Base-by-base conservation (phyloP, 2,329 filamentous ascomycete genomes). In the Ascocoryne sarcoides region DNA sequence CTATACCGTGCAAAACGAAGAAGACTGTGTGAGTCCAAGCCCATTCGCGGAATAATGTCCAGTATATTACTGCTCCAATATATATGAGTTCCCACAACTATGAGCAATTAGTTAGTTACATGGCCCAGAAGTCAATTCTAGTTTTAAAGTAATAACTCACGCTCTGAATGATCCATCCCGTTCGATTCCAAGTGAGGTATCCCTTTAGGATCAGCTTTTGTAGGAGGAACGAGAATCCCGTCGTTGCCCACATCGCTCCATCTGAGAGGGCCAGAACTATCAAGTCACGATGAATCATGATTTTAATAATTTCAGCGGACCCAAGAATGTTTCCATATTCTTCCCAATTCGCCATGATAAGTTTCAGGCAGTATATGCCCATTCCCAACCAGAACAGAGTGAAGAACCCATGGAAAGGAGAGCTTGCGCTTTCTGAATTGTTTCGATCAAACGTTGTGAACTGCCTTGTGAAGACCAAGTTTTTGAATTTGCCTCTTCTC, bases 1-100 rank as follows among this genome's bases (percentile, higher is more conserved):
- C 75, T 40, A 89, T 64, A 10, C 77, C 77, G 55, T 89, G 83
- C 14, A 89, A 65, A 8, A 84, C 77, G 37, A 85, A 83, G 59
- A 84, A 87, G 14, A 87, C 79, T 2, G 82, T 85, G 54, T 87
- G 84, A 10, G 84, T 85, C 84, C 84, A 89, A 1, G 83, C 81
- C 84, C 84, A 90, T 37, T 86, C 75, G 4, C 83, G 71, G 54
- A 78, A 71, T 36, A 82, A 70, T 0, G 82, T 81, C 65, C 82
- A 75, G 37, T 71, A 73, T 4, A 88, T 65, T 3, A 82, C 71
- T 7, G 67, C 67, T 3, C 65, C 69, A 9, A 87, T 70, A 51
- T 81, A 88, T 10, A 67, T 46, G 0, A 68, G 65, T 62, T 90
- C 80, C 83, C 83, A 89, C 1, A 82, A 48, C 73, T 76, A 42